Percentiles rank a stretch among this genome's conserved stretches.
These are phyloP conservation scores for Cyanodermella asteris DNA, from an alignment of 2,329 filamentous ascomycete genomes.

Conservation along the genomic window DNA sequence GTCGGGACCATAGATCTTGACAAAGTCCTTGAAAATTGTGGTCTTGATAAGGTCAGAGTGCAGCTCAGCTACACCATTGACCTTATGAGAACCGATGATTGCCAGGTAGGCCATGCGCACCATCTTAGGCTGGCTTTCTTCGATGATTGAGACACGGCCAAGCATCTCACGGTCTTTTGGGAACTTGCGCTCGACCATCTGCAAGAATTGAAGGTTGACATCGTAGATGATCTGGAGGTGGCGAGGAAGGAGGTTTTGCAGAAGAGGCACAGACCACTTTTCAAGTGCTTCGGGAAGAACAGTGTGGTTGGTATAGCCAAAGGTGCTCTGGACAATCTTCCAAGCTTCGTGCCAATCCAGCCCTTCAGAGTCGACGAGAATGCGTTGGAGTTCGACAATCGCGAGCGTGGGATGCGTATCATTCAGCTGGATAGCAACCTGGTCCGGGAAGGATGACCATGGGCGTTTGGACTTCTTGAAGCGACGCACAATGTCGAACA, in stretches of 20 bases:
- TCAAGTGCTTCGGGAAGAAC: conserved; percentile 90
- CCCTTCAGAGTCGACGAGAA: conserved; percentile 71
- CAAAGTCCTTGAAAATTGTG: conserved; percentile 99
- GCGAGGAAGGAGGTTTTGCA: conserved; percentile 81
- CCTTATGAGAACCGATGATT: conserved; percentile 94
- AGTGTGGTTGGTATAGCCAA: conserved; percentile 97
- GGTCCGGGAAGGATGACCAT: conserved; percentile 82
- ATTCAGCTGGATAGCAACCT: conserved; percentile 93
- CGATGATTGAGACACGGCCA: conserved; percentile 78
- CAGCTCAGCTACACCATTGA: conserved; percentile 92
- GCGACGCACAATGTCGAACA: conserved; percentile 86
- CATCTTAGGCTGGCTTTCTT: conserved; percentile 94
- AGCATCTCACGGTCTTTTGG: conserved; percentile 78
- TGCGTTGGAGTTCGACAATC: conserved; percentile 86
- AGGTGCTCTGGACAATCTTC: conserved; percentile 55
- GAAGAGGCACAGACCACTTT: conserved; percentile 88
- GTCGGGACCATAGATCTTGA: conserved; percentile 80
- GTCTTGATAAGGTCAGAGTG: conserved; percentile 97
- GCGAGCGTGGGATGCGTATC: conserved; percentile 94
- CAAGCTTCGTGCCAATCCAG: conserved; percentile 87
- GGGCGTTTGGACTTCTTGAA: conserved; percentile 93
- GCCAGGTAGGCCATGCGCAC: conserved; percentile 91
- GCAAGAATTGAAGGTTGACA: conserved; percentile 87
- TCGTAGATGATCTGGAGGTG: conserved; percentile 97
- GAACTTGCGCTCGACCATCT: conserved; percentile 73